These are phyloP conservation scores for Talaromyces sp. DNA, from an alignment of 2,329 filamentous ascomycete genomes.

Conservation along the genomic window DNA sequence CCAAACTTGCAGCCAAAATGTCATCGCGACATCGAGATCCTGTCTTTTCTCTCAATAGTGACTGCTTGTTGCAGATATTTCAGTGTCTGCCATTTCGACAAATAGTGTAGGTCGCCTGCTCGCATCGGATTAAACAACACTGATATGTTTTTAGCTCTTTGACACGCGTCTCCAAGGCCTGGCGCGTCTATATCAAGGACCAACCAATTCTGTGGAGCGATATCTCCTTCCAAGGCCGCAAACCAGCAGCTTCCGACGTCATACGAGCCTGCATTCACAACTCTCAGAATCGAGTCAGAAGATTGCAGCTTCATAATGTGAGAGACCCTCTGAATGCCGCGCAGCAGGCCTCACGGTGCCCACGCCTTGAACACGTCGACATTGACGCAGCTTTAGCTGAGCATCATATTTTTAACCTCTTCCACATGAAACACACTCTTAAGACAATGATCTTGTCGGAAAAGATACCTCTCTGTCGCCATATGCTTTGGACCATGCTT, in stretches of 20 bases:
- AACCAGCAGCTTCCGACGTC: background rate
- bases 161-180: conserved; percentile 13
- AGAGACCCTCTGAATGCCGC: conserved; percentile 5
- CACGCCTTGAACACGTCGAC: conserved; percentile 14
- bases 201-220: conserved; percentile 14
- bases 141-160: background rate
- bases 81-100: conserved; percentile 13
- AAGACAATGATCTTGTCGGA: conserved; percentile 28
- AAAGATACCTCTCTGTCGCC: conserved; percentile 7
- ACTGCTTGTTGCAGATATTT: conserved; percentile 18
- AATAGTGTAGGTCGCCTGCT: conserved; percentile 12
- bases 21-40: conserved; percentile 10
- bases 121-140: background rate
- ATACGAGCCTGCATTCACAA: conserved; percentile 11
- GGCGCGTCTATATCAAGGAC: conserved; percentile 15
- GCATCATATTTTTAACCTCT: conserved; percentile 5
- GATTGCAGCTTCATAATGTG: conserved; percentile 12
- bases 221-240: conserved; percentile 14
- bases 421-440: conserved; percentile 2
- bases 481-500: background rate
- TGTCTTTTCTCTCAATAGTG: conserved; percentile 7
- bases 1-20: conserved; percentile 12
- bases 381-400: conserved; percentile 4
- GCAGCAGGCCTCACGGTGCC: conserved; percentile 7
- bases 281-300: conserved; percentile 11